These are phyloP conservation scores for Populus trichocarpa DNA, from an alignment of 441 rosid genomes.

Conservation along the genomic window DNA sequence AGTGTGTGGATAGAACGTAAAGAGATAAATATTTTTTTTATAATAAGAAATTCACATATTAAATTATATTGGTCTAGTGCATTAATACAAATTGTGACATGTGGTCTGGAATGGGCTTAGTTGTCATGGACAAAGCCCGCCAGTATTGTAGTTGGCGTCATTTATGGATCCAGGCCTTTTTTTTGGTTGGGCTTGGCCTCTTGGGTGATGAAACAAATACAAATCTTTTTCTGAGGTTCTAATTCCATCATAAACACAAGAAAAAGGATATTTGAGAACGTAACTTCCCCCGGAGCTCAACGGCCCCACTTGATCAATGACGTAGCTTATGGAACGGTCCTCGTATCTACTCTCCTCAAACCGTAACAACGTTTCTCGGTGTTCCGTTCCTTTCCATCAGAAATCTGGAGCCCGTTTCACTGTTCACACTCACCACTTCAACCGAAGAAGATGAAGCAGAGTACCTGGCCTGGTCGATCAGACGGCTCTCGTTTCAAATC, in stretches of 20 bases:
- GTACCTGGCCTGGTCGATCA: constrained; percentile 52
- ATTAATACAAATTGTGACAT: too few relatives aligned
- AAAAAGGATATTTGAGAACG: background rate
- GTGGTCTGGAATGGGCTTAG: background rate
- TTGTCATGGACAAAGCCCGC: background rate
- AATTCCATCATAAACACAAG: too few relatives aligned
- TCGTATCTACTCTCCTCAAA: background rate
- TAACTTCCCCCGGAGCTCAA: background rate
- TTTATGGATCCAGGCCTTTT: background rate
- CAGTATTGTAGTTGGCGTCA: background rate
- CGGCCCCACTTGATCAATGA: background rate
- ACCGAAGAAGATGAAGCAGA: constrained; percentile 37
- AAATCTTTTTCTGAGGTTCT: background rate
- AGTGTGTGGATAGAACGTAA: too few relatives aligned
- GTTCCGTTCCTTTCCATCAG: background rate
- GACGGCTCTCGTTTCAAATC: constrained; percentile 42
- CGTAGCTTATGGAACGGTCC: background rate
- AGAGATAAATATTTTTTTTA: too few relatives aligned
- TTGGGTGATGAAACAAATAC: background rate
- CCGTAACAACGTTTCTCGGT: background rate
- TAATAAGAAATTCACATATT: too few relatives aligned
- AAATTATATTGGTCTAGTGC: too few relatives aligned
- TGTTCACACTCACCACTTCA: background rate
- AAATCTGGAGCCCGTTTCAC: background rate
- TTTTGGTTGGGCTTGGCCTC: background rate